Base-by-base conservation (phyloP, 345 rosid genomes). In the Pistacia atlantica region DNA sequence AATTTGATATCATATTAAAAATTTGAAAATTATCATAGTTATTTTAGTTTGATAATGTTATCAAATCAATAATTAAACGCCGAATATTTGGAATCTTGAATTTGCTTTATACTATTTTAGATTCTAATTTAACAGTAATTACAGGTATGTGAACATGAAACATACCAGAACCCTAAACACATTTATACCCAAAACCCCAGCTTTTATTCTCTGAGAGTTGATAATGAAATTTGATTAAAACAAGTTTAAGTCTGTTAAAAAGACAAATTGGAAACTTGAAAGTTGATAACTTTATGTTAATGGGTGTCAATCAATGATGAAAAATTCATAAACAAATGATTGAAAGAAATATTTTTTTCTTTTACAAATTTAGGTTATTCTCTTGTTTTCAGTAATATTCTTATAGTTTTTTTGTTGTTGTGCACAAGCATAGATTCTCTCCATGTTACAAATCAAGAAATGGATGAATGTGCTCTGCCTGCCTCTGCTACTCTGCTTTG, bases 371-470 rank as follows among this genome's bases (percentile, higher is more conserved):
- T 79, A 68, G 82, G 89, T 76, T 84, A 85, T 81, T 91, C 87
- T 83, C 76, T 80, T 74, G 86, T 89, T 85, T 89, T 81, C 79
- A 82, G 92, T 77, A 87, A 87, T 89, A 82, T 78, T 84, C 88
- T 85, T 76, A 65, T 52, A 76, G 75, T 59, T 75, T 75, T 75
- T 80, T 80, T 76, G 75, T 87, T 89, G 77, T 82, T 83, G 78
- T 81, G 86, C 74, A 79, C 80, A 76, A 88, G 87, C 90, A 91
- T 90, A 86, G 93, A 93, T 93, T 90, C 96, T 75, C 83, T 88
- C 68, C 57, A 67, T 76, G 80, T 77, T 84, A 79, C 80, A 69
- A 76, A 83, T 76, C 82, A 63, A 76, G 46, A 69, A 78, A 80
- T 48, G 80, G 84, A 77, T 83, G 86, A 84, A 71, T 77, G 83